Evolutionary conservation across 2,329 filamentous ascomycete genomes (phyloP), one percentile per base, ranked within the genome.

Genomic region (Corinectria fuckeliana): DNA sequence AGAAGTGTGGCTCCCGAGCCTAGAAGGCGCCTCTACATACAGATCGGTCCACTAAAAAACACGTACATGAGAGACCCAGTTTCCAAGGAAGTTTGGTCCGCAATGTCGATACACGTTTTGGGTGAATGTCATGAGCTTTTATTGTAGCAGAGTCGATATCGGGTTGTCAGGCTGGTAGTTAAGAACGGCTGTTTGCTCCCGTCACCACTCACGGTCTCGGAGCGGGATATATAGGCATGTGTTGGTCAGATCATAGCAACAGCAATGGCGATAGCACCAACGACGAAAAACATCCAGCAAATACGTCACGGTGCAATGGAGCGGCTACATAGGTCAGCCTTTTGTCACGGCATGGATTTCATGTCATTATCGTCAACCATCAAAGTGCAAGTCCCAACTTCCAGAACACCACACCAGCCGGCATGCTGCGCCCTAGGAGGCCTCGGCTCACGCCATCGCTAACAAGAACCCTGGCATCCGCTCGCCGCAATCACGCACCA

Each of bases 281-380:
- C 42, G 18, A 25, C 41, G 16, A 26, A 18, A 28, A 45, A 11
- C 42, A 30, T 16, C 25, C 49, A 30, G 6, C 16, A 57, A 20
- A 41, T 34, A 41, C 26, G n/a, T 49, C 36, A 38, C 42, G 26
- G n/a, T 5, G 4, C 28, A 42, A 41, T 34, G 41, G 26, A 39
- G 23, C 14, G 42, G 26, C 56, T 61, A 38, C 18, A 16, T 23
- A 30, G 25, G 57, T 63, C 58, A 63, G 56, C 48, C 38, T 63
- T 57, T 48, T 48, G 38, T 50, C 61, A 69, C 67, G 63, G 42
- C 62, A 66, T 69, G 50, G 57, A 63, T 66, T 71, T 71, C 69
- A 69, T 69, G n/a, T n/a, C n/a, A 61, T 63, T 63, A 60, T 71
- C 63, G 62, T 71, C 61, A 60, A 64, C 61, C 62, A 65, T 69